phyloP scores from a whole-genome alignment of 2,329 filamentous ascomycete species.

The Diaporthe sp. region DNA sequence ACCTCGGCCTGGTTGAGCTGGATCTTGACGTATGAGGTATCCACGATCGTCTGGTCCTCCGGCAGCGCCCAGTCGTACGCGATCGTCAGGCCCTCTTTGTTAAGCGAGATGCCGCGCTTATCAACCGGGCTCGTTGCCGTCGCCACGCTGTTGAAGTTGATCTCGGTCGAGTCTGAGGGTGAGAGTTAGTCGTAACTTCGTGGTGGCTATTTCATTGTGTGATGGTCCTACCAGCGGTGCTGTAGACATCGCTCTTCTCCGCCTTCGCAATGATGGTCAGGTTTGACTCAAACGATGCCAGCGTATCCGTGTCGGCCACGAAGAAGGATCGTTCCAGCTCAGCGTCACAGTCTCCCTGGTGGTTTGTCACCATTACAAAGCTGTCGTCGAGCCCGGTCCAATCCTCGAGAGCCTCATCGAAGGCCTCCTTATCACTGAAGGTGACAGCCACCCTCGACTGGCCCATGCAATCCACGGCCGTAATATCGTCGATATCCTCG shows the following conservation, averaged over 20 bases:
- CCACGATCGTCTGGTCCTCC: constrained; percentile 35
- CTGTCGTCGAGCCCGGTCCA: constrained; percentile 37
- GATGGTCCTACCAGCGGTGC: constrained; percentile 37
- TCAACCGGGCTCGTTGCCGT: constrained; percentile 27
- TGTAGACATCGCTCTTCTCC: constrained; percentile 39
- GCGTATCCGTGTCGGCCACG: constrained; percentile 36
- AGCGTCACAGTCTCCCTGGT: constrained; percentile 38
- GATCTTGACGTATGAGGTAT: constrained; percentile 36
- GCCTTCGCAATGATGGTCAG: constrained; percentile 37
- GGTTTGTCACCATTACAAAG: constrained; percentile 41
- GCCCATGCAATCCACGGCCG: constrained; percentile 65
- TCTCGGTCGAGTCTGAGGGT: constrained; percentile 33
- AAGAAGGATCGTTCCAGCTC: constrained; percentile 40
- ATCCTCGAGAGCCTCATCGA: constrained; percentile 37
- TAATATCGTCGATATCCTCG: constrained; percentile 55
- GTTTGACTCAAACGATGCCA: constrained; percentile 29
- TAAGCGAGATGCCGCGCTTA: constrained; percentile 37
- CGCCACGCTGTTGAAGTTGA: constrained; percentile 38
- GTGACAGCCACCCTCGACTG: constrained; percentile 52
- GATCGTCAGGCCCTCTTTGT: constrained; percentile 38
- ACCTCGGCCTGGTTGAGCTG: constrained; percentile 39
- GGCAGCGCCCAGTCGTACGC: constrained; percentile 38
- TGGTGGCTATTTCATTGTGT: background rate
- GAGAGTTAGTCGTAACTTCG: background rate
- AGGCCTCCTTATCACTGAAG: constrained; percentile 37